phyloP scores from a whole-genome alignment of 495 filamentous ascomycete genomes.

The Aspergillus steynii region DNA sequence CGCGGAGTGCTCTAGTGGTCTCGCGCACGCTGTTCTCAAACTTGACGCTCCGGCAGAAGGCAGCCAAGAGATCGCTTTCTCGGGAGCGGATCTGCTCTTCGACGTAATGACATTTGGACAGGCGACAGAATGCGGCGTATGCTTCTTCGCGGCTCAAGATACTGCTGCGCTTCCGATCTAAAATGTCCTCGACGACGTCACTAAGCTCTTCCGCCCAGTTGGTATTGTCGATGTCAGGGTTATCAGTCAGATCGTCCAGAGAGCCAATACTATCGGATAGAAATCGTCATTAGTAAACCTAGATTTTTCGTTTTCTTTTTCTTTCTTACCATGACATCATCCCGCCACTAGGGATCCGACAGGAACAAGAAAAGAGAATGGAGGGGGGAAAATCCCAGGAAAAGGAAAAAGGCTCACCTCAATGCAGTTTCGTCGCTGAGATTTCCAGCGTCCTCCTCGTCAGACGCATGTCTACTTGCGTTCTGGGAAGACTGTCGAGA shows the following conservation, averaged over 20 bases:
- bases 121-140: slow-evolving; percentile 66
- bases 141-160: slow-evolving; percentile 76
- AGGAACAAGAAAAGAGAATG: slow-evolving; percentile 23
- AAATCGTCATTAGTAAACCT: slow-evolving; percentile 12
- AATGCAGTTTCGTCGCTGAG: slow-evolving; percentile 68
- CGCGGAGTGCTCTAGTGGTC: slow-evolving; percentile 66
- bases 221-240: slow-evolving; percentile 54
- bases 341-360: slow-evolving; percentile 27
- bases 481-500: slow-evolving; percentile 62
- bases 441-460: slow-evolving; percentile 74
- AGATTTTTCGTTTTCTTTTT: neutral
- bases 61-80: slow-evolving; percentile 64
- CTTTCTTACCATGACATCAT: slow-evolving; percentile 37
- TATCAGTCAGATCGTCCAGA: slow-evolving; percentile 61
- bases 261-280: slow-evolving; percentile 36
- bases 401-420: slow-evolving; percentile 52
- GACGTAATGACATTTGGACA: slow-evolving; percentile 73
- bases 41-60: slow-evolving; percentile 73
- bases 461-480: slow-evolving; percentile 60
- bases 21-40: slow-evolving; percentile 72
- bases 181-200: slow-evolving; percentile 75
- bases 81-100: slow-evolving; percentile 63
- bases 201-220: slow-evolving; percentile 67
- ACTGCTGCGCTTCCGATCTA: slow-evolving; percentile 84
- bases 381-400: neutral